Evolutionary conservation across 2,329 filamentous ascomycete genomes (phyloP).

Genomic region (Neofusicoccum kwambonambiense): DNA sequence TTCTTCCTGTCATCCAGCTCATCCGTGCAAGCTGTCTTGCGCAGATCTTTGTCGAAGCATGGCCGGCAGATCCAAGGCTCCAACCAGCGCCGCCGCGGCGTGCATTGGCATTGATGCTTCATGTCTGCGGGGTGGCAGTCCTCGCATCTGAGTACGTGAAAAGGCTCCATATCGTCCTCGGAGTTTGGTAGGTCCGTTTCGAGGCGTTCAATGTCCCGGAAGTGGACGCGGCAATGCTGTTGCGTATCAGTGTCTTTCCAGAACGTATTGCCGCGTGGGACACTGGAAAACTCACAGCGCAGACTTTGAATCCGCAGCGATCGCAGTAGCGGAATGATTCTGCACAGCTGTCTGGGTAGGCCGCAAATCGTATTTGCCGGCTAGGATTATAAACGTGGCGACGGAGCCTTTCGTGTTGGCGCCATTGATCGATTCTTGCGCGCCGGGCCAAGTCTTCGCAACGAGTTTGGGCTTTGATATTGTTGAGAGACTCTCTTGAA

Average conservation of each 20-base stretch:
- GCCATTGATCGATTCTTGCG: too few species aligned
- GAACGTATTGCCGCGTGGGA: too few species aligned
- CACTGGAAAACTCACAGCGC: not conserved
- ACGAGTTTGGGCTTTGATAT: not conserved
- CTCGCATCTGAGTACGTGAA: not conserved
- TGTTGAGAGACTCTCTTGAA: not conserved
- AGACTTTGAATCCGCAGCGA: not conserved
- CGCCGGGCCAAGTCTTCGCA: not conserved
- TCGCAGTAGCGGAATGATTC: not conserved
- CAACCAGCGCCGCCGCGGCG: not conserved
- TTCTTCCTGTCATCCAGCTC: not conserved
- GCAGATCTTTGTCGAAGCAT: not conserved
- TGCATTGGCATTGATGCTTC: not conserved
- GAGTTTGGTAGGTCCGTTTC: too few species aligned
- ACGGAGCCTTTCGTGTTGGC: too few species aligned
- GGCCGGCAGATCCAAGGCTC: not conserved
- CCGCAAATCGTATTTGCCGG: too few species aligned
- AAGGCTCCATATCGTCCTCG: not conserved
- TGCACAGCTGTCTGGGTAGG: not conserved
- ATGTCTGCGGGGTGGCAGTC: not conserved
- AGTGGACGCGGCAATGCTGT: not conserved
- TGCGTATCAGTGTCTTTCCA: too few species aligned
- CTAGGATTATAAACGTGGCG: too few species aligned
- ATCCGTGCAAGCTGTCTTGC: not conserved
- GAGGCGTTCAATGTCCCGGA: not conserved